These are phyloP conservation scores for Talaromyces albobiverticillius DNA, from an alignment of 2,329 filamentous ascomycete genomes.

Conservation along the genomic window DNA sequence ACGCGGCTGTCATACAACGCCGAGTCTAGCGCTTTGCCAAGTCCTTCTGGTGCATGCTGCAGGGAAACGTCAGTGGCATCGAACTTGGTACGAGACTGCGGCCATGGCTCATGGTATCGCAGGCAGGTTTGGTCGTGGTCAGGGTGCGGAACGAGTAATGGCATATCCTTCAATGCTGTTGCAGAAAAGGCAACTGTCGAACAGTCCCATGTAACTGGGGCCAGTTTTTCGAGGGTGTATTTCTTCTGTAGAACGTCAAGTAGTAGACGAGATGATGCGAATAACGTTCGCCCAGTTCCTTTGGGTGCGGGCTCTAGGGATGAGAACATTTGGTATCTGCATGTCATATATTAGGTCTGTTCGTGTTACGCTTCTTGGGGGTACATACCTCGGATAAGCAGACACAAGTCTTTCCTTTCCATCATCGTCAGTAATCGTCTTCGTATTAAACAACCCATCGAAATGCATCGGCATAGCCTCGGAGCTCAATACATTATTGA, in stretches of 20 bases:
- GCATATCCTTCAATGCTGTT: constrained; percentile 43
- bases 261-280: constrained; percentile 51
- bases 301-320: constrained; percentile 38
- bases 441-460: constrained; percentile 12
- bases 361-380: no score
- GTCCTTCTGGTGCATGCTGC: constrained; percentile 38
- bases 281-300: constrained; percentile 54
- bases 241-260: constrained; percentile 46
- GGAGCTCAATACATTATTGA: constrained; percentile 8
- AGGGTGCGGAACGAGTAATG: constrained; percentile 47
- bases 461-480: constrained; percentile 11
- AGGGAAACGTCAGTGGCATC: constrained; percentile 46
- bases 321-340: constrained; percentile 9
- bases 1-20: constrained; percentile 52
- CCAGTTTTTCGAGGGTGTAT: constrained; percentile 36
- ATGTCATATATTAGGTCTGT: background rate
- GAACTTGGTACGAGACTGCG: constrained; percentile 51
- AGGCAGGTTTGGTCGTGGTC: constrained; percentile 48
- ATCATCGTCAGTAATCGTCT: constrained; percentile 4
- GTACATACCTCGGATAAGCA: background rate
- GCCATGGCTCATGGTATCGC: constrained; percentile 57
- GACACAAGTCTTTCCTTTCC: constrained; percentile 1
- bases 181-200: constrained; percentile 49
- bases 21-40: constrained; percentile 40
- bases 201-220: constrained; percentile 49